Base-by-base conservation (phyloP, 768 basidiomycete species). In the Artomyces pyxidatus region DNA sequence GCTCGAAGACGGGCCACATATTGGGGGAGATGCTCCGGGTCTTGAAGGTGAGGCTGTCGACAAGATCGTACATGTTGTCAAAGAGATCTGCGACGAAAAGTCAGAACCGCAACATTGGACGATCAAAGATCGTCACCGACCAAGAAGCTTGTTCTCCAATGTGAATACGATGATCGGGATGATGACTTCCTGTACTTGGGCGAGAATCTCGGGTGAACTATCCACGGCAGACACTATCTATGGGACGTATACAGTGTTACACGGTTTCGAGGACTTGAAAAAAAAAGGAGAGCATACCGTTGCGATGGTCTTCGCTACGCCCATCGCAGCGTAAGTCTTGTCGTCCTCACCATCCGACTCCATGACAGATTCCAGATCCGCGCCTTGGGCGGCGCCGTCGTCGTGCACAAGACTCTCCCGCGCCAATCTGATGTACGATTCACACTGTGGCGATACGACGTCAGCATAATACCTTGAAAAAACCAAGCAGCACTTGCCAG, bases 1-100 rank as follows among this genome's bases (percentile, higher is more conserved):
- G 65, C 66, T 92, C 88, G 53, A 89, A 88, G 29, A 94, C 73
- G 9, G 79, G 82, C 92, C 91, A 94, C 84, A 94, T 84, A 56
- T 73, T 77, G 0, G 86, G 81, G 32, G 86, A 79, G 59, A 95
- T 83, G 47, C 73, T 63, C 53, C 80, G 78, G 49, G 85, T 74
- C 64, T 82, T 88, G 75, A 88, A 94, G 0, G 89, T 89, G 49
- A 94, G 68, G 53, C 73, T 85, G 59, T 94, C 92, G 43, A 90
- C 78, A 45, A 94, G 68, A 55, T 91, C 88, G 62, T 84, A 92
- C 71, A 88, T 79, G 61, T 88, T 86, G 65, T 92, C 90, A 59
- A 88, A 84, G 37, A 94, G 69, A 59, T 95, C 91, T 88, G 58
- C 9, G 17, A 23, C 6, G 4, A 45, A 7, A 23, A 43, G 26